phyloP scores from a whole-genome alignment of 441 rosid species.

The Dalechampia spathulata region DNA sequence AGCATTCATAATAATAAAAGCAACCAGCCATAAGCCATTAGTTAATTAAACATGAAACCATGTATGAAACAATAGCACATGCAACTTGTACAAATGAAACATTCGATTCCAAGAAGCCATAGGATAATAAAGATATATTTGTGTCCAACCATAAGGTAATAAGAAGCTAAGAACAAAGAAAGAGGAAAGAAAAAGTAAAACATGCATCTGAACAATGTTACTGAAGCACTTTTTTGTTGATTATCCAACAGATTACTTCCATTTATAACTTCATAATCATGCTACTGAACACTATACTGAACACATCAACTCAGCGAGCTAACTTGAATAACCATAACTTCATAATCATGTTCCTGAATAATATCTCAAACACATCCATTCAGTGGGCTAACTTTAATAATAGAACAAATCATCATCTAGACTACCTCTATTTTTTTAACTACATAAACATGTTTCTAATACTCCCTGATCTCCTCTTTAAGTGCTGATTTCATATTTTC shows the following conservation, averaged over 20 bases:
- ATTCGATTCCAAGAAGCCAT: neutral
- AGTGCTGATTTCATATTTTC: no score
- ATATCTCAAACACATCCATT: neutral
- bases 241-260: neutral
- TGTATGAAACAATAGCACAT: neutral
- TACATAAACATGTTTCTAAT: no score
- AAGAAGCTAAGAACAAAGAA: neutral
- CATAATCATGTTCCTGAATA: neutral
- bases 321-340: neutral
- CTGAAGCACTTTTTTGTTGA: neutral
- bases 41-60: neutral
- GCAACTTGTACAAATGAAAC: neutral
- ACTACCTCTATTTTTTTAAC: no score
- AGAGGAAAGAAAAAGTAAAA: neutral
- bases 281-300: no score
- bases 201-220: neutral
- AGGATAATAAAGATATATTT: neutral
- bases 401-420: no score
- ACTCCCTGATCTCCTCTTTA: no score
- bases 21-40: neutral
- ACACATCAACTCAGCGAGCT: neutral
- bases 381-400: neutral
- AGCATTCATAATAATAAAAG: conserved; percentile 1
- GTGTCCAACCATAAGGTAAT: neutral
- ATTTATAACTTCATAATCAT: neutral